These are phyloP conservation scores for Conticribra weissflogii DNA, from an alignment of 108 stramenopile genomes.

Conservation along the genomic window DNA sequence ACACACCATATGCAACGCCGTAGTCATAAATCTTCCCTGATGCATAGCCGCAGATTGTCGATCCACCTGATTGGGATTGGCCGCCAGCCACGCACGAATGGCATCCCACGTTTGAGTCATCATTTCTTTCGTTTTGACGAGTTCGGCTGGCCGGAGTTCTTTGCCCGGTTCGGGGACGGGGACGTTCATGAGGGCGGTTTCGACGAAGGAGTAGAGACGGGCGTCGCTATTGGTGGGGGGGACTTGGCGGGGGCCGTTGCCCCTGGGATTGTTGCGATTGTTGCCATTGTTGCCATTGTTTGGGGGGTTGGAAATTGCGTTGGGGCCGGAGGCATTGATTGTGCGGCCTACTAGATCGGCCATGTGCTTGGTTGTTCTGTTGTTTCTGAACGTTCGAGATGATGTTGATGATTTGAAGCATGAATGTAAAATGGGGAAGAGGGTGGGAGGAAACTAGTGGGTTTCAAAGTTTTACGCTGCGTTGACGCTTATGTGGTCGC, in stretches of 20 bases:
- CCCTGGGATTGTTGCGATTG: too few relatives aligned
- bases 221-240: not conserved
- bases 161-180: constrained; percentile 2
- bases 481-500: too few relatives aligned
- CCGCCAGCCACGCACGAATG: constrained; percentile 27
- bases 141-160: constrained; percentile 11
- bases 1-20: constrained; percentile 69
- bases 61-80: constrained; percentile 14
- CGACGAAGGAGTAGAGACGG: constrained; percentile 20
- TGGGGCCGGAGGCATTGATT: not conserved
- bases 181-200: constrained; percentile 27
- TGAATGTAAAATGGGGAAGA: too few relatives aligned
- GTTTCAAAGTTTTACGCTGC: too few relatives aligned
- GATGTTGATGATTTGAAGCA: too few relatives aligned
- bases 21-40: constrained; percentile 28
- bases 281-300: not conserved
- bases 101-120: constrained; percentile 26
- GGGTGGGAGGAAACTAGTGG: too few relatives aligned
- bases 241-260: not conserved
- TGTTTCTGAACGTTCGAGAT: too few relatives aligned
- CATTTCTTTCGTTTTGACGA: constrained; percentile 11
- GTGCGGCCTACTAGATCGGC: not conserved
- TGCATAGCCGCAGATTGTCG: constrained; percentile 37
- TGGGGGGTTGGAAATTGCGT: not conserved
- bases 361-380: too few relatives aligned